Base-by-base conservation (phyloP, 176 grass and related monocot species). In the Luzula sylvatica region DNA sequence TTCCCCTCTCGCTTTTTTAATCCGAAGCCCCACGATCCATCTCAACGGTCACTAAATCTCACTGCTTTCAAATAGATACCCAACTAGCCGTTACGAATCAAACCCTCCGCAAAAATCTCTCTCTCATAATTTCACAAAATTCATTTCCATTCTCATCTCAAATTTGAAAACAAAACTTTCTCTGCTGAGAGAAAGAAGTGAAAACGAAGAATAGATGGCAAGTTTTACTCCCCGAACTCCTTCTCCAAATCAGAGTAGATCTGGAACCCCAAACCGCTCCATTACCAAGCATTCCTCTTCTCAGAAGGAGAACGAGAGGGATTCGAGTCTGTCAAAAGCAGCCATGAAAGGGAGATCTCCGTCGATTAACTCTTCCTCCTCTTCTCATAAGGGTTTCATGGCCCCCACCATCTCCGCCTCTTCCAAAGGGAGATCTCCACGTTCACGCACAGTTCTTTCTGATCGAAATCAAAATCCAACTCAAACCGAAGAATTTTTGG, bases 361-460 rank as follows among this genome's bases (percentile, higher is more conserved):
- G 17, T 20, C 13, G 45, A 17, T 25, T 55, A 22, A 11, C 20
- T 51, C 53, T 40, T 40, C 35, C 38, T 51, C 30, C 9, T 30
- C 35, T 15, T 43, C 22, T 12, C 56, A 59, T 3, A 96, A 96
- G 68, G 85, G 65, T 50, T 96, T 96, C 84, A 96, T 96, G 92
- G 67, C 92, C 23, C 81, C 92, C 13, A 96, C 92, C 3, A 76
- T 96, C 73, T 96, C 92, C 8, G 81, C 92, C 29, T 11, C 92
- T 1, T 89, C 78, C 64, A 96, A 96, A 75, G 77, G 30, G 30
- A 35, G 30, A 35, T 35, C 73, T 50, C 65, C 56, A 4, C 38
- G 27, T 21, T 7, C 14, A 0, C 12, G 49, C 30, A 54, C 58
- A 2, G 52, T 16, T 24, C 18, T 15, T 9, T 19, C 69, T 7